phyloP scores from a whole-genome alignment of 2,329 filamentous ascomycete species.

The Pseudogymnoascus sp. region DNA sequence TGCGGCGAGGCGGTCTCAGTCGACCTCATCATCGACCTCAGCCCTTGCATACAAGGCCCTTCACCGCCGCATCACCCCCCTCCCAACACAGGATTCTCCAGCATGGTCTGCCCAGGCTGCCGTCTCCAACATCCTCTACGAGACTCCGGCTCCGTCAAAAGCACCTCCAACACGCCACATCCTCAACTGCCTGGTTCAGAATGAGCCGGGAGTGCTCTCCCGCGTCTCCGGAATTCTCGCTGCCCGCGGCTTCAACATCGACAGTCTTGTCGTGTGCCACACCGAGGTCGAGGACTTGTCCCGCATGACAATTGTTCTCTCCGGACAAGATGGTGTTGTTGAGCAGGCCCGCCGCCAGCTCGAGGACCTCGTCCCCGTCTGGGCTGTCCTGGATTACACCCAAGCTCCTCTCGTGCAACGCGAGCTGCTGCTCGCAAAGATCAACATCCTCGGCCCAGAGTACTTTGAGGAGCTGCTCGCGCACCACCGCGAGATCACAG shows the following conservation, averaged over 20 bases:
- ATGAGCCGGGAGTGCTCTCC: conserved; percentile 94
- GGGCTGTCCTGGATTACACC: conserved; percentile 97
- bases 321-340: conserved; percentile 91
- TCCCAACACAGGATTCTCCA: conserved; percentile 67
- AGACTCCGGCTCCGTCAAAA: conserved; percentile 78
- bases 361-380: conserved; percentile 94
- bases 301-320: conserved; percentile 97
- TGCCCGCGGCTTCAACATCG: conserved; percentile 96
- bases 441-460: conserved; percentile 93
- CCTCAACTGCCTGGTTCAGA: conserved; percentile 97
- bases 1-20: conserved; percentile 29
- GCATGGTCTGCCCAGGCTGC: conserved; percentile 88
- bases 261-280: conserved; percentile 94
- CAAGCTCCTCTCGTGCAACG: conserved; percentile 87
- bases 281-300: conserved; percentile 95
- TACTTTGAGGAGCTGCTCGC: conserved; percentile 96
- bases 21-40: conserved; percentile 67
- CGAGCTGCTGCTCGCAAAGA: conserved; percentile 88
- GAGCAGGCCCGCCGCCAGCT: conserved; percentile 93
- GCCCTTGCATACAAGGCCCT: conserved; percentile 96
- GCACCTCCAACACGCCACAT: conserved; percentile 88
- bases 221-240: conserved; percentile 94
- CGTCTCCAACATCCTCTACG: conserved; percentile 97
- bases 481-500: conserved; percentile 86
- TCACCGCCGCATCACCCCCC: conserved; percentile 78